A percentile compares a stretch with the other conserved stretches of the same genome.
Evolutionary conservation across 2,329 filamentous ascomycete species (phyloP).

Genomic region (Colletotrichum echinochloae): DNA sequence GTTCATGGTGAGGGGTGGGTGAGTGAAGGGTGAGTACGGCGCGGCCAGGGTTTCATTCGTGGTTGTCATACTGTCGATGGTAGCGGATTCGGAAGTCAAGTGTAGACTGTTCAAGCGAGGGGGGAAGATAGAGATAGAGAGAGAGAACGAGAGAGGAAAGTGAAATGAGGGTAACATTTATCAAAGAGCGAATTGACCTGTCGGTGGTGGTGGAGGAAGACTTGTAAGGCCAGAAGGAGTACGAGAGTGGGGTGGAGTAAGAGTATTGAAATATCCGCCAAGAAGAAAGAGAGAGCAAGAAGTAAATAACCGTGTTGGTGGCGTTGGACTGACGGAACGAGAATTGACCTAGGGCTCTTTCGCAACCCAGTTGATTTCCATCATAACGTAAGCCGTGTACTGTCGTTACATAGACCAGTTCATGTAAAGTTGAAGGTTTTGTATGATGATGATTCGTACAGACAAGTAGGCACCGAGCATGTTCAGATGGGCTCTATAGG

Average conservation of each 20-base stretch:
- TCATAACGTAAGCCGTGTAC: background rate
- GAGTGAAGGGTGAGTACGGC: slow-evolving; percentile 25
- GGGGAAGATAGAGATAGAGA: no score
- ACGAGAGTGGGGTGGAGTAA: background rate
- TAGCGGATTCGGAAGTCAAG: background rate
- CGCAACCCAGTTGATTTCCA: background rate
- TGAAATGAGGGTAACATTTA: background rate
- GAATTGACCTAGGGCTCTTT: background rate
- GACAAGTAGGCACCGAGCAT: background rate
- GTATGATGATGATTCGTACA: background rate
- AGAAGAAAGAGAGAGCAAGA: background rate
- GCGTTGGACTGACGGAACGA: background rate
- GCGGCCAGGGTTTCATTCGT: background rate
- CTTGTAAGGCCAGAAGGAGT: background rate
- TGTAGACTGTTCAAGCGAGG: background rate
- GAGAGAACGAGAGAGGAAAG: background rate
- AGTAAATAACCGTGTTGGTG: background rate
- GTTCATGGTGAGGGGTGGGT: slow-evolving; percentile 6
- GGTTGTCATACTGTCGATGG: background rate
- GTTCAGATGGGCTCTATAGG: background rate
- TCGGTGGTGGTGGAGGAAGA: background rate
- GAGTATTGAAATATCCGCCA: background rate
- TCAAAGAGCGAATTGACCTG: background rate
- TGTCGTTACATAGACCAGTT: background rate
- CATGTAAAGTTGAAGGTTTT: background rate